These are phyloP conservation scores for Linum tenue DNA, from an alignment of 345 rosid species.

Conservation along the genomic window DNA sequence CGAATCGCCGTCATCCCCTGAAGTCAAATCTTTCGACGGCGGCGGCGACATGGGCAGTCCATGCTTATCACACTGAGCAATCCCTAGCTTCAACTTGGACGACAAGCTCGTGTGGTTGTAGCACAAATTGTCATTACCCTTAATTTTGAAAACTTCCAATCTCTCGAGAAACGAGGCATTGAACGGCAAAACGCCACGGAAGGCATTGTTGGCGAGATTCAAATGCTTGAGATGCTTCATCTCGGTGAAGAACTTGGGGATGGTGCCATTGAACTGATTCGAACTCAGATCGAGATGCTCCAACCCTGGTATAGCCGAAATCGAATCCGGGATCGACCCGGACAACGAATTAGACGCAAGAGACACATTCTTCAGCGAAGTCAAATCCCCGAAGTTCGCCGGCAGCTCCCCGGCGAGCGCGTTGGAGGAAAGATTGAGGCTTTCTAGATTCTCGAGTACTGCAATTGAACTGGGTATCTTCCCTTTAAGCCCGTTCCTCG, in stretches of 20 bases:
- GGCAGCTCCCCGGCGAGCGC: constrained; percentile 64
- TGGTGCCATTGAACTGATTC: constrained; percentile 80
- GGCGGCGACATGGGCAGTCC: constrained; percentile 90
- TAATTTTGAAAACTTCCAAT: constrained; percentile 57
- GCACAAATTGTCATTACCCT: constrained; percentile 73
- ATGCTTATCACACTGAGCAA: constrained; percentile 76
- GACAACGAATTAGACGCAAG: constrained; percentile 69
- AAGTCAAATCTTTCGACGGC: constrained; percentile 43
- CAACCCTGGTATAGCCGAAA: constrained; percentile 66
- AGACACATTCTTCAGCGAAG: constrained; percentile 55
- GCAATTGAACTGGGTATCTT: constrained; percentile 60
- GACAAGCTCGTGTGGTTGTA: constrained; percentile 64
- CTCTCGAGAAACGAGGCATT: constrained; percentile 55
- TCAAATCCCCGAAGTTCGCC: constrained; percentile 50
- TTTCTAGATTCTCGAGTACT: constrained; percentile 54
- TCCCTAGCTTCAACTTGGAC: constrained; percentile 72
- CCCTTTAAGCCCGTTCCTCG: constrained; percentile 60
- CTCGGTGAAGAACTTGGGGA: constrained; percentile 60
- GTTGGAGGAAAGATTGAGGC: constrained; percentile 55
- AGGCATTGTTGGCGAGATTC: constrained; percentile 61
- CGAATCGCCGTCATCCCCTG: constrained; percentile 22
- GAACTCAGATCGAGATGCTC: constrained; percentile 77
- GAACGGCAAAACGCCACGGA: constrained; percentile 84
- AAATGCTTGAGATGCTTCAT: constrained; percentile 58
- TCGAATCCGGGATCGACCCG: constrained; percentile 70